These are phyloP conservation scores for Apiospora sp. DNA, from an alignment of 2,329 filamentous ascomycete genomes.

Conservation along the genomic window DNA sequence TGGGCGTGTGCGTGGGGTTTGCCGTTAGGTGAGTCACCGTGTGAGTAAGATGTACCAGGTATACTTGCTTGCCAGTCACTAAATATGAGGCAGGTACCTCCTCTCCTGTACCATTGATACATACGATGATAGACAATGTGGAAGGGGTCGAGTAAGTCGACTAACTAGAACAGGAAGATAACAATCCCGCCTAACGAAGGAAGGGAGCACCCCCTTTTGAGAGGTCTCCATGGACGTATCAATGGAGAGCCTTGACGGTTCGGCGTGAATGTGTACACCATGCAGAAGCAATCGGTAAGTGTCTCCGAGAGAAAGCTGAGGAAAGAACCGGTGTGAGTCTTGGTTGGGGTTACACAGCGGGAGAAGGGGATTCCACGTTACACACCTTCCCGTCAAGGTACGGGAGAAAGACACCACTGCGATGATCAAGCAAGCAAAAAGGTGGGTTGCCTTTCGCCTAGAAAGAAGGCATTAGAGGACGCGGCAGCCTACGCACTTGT, in stretches of 20 bases:
- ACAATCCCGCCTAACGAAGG: neutral
- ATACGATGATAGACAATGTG: no score
- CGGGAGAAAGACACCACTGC: neutral
- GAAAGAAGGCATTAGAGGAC: neutral
- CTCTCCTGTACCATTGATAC: no score
- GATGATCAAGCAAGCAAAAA: constrained; percentile 3
- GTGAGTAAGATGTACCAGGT: neutral
- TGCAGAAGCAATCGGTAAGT: neutral
- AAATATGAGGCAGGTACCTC: no score
- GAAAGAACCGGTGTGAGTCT: neutral
- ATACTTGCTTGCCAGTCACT: neutral
- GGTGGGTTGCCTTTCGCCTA: neutral
- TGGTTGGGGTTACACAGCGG: neutral
- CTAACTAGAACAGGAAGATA: neutral
- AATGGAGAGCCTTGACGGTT: neutral
- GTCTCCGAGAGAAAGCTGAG: neutral
- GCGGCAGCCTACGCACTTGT: neutral
- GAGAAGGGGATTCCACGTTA: neutral
- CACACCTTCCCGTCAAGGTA: neutral
- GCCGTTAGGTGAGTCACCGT: constrained; percentile 9
- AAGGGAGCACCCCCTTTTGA: neutral
- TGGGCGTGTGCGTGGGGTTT: neutral
- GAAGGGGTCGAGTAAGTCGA: neutral
- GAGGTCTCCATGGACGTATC: neutral
- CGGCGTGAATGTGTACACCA: neutral